Conservation (phyloP, 305 asterid genomes). For the Fraxinus angustifolia region DNA sequence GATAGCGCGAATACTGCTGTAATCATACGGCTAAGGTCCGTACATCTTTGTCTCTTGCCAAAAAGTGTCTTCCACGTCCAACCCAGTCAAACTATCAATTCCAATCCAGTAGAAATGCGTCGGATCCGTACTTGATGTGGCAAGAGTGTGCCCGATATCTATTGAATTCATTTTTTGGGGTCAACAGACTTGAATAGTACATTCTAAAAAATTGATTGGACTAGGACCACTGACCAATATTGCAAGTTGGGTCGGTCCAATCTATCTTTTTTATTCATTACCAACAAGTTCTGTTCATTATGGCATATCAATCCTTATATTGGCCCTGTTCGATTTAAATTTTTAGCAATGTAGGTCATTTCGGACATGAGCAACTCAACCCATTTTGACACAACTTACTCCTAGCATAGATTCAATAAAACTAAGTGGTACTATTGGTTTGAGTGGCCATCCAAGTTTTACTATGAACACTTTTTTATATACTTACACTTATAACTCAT, state of each 20-base stretch:
- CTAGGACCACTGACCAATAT: background rate
- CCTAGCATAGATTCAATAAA: background rate
- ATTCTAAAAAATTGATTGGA: background rate
- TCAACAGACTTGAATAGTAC: too few species aligned
- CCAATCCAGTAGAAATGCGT: too few species aligned
- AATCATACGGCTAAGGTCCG: too few species aligned
- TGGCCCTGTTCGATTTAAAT: background rate
- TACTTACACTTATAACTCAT: background rate
- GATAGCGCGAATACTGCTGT: too few species aligned
- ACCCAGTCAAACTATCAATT: too few species aligned
- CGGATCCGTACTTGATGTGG: too few species aligned
- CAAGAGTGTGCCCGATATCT: too few species aligned
- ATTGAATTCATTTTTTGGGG: too few species aligned
- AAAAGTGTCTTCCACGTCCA: too few species aligned
- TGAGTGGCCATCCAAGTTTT: background rate
- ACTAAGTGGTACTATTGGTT: background rate
- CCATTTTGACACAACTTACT: background rate
- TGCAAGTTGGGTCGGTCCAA: background rate
- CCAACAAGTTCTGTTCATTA: background rate
- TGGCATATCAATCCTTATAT: background rate
- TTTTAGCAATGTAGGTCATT: background rate
- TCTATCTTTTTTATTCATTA: too few species aligned
- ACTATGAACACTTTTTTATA: background rate
- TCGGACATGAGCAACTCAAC: background rate
- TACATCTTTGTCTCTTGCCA: too few species aligned